These are phyloP conservation scores for Candida rishiriensis DNA, from an alignment of 805 yeast genomes.

Conservation along the genomic window DNA sequence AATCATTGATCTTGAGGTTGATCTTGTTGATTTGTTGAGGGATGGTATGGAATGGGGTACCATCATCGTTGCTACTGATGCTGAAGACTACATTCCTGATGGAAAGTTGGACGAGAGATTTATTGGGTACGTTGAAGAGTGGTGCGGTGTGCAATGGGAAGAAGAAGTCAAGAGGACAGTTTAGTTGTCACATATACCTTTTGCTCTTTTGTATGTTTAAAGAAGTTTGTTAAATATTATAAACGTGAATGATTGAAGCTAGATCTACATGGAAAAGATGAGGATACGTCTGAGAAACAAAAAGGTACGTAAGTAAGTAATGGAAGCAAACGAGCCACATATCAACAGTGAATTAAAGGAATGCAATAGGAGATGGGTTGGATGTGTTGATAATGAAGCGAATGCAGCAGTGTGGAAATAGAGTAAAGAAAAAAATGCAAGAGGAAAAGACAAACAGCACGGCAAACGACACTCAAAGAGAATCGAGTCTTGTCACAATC, in stretches of 20 bases:
- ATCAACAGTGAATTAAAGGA: too few relatives aligned
- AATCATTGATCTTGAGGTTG: slow-evolving; percentile 71
- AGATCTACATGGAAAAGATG: not conserved
- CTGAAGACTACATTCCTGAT: slow-evolving; percentile 55
- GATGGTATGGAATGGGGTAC: slow-evolving; percentile 99
- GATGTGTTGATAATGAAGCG: too few relatives aligned
- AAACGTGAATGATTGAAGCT: slow-evolving; percentile 33
- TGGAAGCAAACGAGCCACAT: too few relatives aligned
- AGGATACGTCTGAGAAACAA: too few relatives aligned
- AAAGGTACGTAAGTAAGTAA: too few relatives aligned
- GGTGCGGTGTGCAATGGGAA: slow-evolving; percentile 28
- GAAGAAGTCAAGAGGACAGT: slow-evolving; percentile 15
- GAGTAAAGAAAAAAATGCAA: too few relatives aligned
- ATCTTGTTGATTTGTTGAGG: slow-evolving; percentile 35
- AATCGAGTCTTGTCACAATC: slow-evolving; percentile 6
- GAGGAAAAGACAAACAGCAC: too few relatives aligned
- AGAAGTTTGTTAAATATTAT: not conserved
- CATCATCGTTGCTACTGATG: slow-evolving; percentile 69
- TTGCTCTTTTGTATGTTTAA: not conserved
- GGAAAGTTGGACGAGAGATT: slow-evolving; percentile 47
- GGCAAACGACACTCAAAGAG: not conserved
- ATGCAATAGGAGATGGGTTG: too few relatives aligned
- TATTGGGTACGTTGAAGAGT: slow-evolving; percentile 47
- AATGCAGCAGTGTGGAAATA: too few relatives aligned
- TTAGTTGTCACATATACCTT: too few relatives aligned